These are phyloP conservation scores for Ascochyta rabiei DNA, from an alignment of 2,329 filamentous ascomycete species.

Conservation along the genomic window DNA sequence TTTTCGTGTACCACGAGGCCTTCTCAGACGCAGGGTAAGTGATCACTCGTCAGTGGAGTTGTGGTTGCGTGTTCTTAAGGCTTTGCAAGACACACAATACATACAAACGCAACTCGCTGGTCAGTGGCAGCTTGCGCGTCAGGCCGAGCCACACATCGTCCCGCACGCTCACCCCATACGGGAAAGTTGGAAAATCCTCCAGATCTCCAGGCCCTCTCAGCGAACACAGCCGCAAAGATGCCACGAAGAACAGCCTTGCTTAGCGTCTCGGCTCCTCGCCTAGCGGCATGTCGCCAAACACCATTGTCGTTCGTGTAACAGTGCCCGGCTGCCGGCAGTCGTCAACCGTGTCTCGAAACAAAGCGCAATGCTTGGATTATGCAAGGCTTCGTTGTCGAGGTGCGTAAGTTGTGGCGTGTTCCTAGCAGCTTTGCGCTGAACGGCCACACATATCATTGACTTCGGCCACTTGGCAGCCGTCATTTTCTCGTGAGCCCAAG, in stretches of 20 bases:
- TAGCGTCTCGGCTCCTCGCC: slow-evolving; percentile 16
- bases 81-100: background rate
- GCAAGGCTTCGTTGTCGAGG: slow-evolving; percentile 7
- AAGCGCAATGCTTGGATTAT: slow-evolving; percentile 1
- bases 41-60: background rate
- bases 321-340: background rate
- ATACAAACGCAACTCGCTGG: background rate
- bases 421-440: background rate
- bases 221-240: slow-evolving; percentile 7
- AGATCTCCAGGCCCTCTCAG: background rate
- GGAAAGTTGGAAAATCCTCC: background rate
- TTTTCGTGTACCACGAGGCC: slow-evolving; percentile 3
- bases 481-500: slow-evolving; percentile 3
- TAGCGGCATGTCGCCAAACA: background rate
- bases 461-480: slow-evolving; percentile 10
- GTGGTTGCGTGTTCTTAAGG: slow-evolving; percentile 2
- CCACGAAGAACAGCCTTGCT: background rate
- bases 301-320: background rate
- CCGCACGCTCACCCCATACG: background rate
- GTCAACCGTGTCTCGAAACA: background rate
- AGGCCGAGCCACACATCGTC: background rate
- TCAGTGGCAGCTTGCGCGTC: slow-evolving; percentile 14
- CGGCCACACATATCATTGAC: background rate
- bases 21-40: background rate
- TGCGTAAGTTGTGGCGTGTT: background rate